Percentiles rank a stretch among this genome's conserved stretches.
phyloP scores from a whole-genome alignment of 1,284 basidiomycete species.

The Tilletia caries region DNA sequence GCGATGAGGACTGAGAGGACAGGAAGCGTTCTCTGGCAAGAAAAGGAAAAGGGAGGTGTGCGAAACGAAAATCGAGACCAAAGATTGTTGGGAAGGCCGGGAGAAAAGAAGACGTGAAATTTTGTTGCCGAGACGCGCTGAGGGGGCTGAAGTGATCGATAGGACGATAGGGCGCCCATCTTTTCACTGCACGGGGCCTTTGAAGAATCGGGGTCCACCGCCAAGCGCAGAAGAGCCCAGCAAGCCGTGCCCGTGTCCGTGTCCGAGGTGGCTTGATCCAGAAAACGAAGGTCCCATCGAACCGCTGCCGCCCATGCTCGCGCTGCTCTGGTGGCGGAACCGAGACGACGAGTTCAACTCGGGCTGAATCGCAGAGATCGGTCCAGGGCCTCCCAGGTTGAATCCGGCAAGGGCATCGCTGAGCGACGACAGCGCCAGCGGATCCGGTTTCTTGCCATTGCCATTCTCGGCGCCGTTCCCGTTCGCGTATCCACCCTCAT shows the following conservation, averaged over 20 bases:
- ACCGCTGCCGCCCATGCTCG: neutral
- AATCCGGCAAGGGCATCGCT: conserved; percentile 6
- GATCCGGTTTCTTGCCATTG: neutral
- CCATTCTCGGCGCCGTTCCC: no score
- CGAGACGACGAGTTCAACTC: neutral
- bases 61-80: no score
- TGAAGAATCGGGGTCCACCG: neutral
- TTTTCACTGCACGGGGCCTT: neutral
- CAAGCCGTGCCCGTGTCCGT: neutral
- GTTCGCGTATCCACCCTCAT: neutral
- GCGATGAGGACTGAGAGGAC: no score
- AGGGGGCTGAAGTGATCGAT: no score
- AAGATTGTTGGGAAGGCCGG: no score
- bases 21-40: no score
- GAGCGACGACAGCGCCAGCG: conserved; percentile 4
- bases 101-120: no score
- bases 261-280: neutral
- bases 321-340: conserved; percentile 10
- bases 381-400: neutral
- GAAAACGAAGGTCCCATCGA: neutral
- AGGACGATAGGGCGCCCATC: no score
- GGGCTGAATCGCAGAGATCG: neutral
- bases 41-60: no score
- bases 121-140: no score
- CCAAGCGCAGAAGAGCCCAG: neutral